A percentile compares a stretch with the other conserved stretches of the same genome.
These are phyloP conservation scores for Cladophialophora yegresii DNA, from an alignment of 2,329 filamentous ascomycete genomes.

Conservation along the genomic window DNA sequence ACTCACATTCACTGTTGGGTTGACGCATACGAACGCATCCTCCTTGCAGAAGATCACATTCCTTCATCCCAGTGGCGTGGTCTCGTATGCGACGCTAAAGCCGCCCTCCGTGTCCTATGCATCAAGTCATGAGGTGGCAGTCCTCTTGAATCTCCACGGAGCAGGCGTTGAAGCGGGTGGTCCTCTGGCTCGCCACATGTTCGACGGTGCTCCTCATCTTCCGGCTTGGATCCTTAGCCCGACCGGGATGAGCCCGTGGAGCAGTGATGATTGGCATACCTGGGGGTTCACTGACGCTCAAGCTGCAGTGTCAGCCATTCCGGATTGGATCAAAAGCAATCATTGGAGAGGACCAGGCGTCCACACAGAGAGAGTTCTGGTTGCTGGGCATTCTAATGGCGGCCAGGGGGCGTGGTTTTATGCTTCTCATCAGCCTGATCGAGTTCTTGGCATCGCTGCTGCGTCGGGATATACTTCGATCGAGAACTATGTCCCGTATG, in stretches of 20 bases:
- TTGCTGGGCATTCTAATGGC: constrained; percentile 62
- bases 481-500: constrained; percentile 60
- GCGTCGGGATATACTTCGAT: constrained; percentile 62
- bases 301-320: constrained; percentile 54
- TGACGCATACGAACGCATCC: constrained; percentile 38
- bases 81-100: constrained; percentile 61
- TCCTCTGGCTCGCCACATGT: constrained; percentile 48
- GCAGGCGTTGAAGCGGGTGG: constrained; percentile 59
- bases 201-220: constrained; percentile 55
- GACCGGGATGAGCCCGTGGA: constrained; percentile 61
- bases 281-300: constrained; percentile 61
- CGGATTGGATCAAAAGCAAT: constrained; percentile 52
- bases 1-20: constrained; percentile 30
- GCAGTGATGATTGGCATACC: constrained; percentile 62
- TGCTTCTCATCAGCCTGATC: constrained; percentile 59
- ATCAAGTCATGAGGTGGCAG: constrained; percentile 38
- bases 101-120: constrained; percentile 51
- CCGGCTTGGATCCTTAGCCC: constrained; percentile 60
- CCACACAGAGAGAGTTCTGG: constrained; percentile 53
- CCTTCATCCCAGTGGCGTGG: constrained; percentile 55
- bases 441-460: constrained; percentile 58
- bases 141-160: constrained; percentile 58
- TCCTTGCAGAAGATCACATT: constrained; percentile 58
- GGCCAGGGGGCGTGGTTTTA: constrained; percentile 62
- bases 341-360: constrained; percentile 54